Evolutionary conservation across 2,329 filamentous ascomycete genomes (phyloP), one percentile per base, ranked within the genome.

Genomic region (Emydomyces testavorans): DNA sequence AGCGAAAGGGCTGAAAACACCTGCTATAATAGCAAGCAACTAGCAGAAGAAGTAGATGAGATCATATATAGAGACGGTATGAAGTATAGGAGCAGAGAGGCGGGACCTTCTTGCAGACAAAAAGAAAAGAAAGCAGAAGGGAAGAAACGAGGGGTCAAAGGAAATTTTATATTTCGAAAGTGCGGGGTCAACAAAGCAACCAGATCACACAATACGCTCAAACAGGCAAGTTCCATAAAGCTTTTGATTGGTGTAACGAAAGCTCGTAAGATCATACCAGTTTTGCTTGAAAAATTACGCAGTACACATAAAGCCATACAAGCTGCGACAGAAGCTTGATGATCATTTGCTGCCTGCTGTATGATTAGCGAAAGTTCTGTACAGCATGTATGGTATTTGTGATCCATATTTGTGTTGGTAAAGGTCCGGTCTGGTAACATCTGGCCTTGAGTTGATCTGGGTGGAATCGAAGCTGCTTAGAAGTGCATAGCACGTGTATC

Each of bases 211-310:
- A 31, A 10, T 11, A 10, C n/a, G 10, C 10, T 11, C 11, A 29
- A 18, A 41, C 38, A 41, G 38, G 38, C 38, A 24, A 41, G 16
- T 41, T 18, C 38, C 38, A 24, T 29, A 29, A 18, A 29, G 24
- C n/a, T n/a, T 18, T 29, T 41, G 38, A 41, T 41, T 41, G 38
- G 38, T 41, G 38, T 28, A 41, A 41, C 15, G 29, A 20, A 41
- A n/a, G 13, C 26, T 16, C 7, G 23, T 29, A 28, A 31, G 38
- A 41, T 41, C 38, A 41, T 29, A 29, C 38, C 7, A 41, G 36
- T 11, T 8, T 11, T 29, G 21, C 23, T 20, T 18, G 24, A n/a
- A 20, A 10, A 11, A 41, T 41, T 41, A 41, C 38, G 29, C 24
- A 15, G 23, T 41, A 29, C 38, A 29, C 15, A 39, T n/a, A 26